Evolutionary conservation across 1,284 basidiomycete genomes (phyloP).

Genomic region (Puccinia coronata): DNA sequence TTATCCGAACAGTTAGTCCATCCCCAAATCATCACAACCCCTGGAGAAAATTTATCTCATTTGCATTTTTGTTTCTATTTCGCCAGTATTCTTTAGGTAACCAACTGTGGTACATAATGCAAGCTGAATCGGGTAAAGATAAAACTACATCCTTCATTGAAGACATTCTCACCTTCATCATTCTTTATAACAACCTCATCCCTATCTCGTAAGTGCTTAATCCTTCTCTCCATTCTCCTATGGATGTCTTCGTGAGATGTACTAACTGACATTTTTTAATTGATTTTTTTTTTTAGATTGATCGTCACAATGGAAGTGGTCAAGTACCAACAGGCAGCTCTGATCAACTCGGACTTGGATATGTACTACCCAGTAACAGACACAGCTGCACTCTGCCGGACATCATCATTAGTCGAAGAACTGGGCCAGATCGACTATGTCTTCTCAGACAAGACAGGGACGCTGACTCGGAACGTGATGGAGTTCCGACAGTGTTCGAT

Average conservation of each 20-base stretch:
- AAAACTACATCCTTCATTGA: slow-evolving; percentile 58
- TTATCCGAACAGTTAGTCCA: slow-evolving; percentile 68
- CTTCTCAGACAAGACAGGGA: slow-evolving; percentile 97
- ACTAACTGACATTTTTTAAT: not conserved
- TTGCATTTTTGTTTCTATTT: not conserved
- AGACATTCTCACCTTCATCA: slow-evolving; percentile 98
- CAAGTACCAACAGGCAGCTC: slow-evolving; percentile 93
- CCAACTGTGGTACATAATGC: slow-evolving; percentile 45
- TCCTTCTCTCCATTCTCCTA: not conserved
- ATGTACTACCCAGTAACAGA: slow-evolving; percentile 88
- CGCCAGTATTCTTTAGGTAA: slow-evolving; percentile 63
- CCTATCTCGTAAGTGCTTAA: slow-evolving; percentile 72
- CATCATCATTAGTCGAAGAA: slow-evolving; percentile 95
- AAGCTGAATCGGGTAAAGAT: slow-evolving; percentile 44
- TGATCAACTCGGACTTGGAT: slow-evolving; percentile 85
- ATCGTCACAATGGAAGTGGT: slow-evolving; percentile 99
- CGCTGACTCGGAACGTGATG: slow-evolving; percentile 92
- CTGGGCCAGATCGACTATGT: slow-evolving; percentile 98
- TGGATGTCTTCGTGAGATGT: not conserved
- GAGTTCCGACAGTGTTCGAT: slow-evolving; percentile 91
- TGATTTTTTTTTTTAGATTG: slow-evolving; percentile 59
- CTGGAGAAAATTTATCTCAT: not conserved
- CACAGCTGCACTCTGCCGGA: slow-evolving; percentile 93
- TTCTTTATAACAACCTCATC: slow-evolving; percentile 98
- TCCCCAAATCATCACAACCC: not conserved